Conservation (phyloP, 129 eudicot species). For the Centella asiatica region DNA sequence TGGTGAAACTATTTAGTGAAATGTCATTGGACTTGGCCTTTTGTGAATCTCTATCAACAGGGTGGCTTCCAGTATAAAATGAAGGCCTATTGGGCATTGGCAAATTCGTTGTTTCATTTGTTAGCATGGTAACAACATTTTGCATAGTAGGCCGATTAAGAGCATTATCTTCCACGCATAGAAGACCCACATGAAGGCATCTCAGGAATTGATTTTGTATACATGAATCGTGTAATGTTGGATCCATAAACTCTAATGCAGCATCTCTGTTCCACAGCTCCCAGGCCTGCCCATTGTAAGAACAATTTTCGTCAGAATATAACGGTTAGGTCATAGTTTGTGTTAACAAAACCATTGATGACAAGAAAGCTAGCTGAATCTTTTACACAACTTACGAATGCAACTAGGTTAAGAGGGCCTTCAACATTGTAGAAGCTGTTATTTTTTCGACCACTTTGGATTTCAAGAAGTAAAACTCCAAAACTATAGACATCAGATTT, state of each 20-base stretch:
- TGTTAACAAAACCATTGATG: neutral
- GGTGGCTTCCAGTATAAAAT: constrained; percentile 4
- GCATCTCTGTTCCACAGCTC: constrained; percentile 19
- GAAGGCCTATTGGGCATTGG: constrained; percentile 21
- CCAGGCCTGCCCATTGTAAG: constrained; percentile 22
- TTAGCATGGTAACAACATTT: constrained; percentile 24
- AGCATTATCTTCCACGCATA: constrained; percentile 25
- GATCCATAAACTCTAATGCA: constrained; percentile 17
- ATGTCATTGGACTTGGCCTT: neutral
- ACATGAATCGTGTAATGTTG: constrained; percentile 8
- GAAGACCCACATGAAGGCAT: constrained; percentile 24
- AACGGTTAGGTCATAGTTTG: neutral
- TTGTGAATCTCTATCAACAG: neutral
- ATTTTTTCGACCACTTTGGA: constrained; percentile 30
- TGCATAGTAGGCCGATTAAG: constrained; percentile 21
- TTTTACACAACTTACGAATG: constrained; percentile 13
- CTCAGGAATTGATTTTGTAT: constrained; percentile 11
- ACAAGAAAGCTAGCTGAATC: neutral
- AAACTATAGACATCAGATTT: constrained; percentile 36
- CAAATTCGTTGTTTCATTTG: constrained; percentile 14
- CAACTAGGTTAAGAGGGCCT: constrained; percentile 23
- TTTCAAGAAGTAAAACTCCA: constrained; percentile 32
- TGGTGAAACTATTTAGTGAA: neutral
- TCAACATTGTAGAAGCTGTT: constrained; percentile 20
- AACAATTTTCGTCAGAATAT: neutral